A percentile compares a stretch with the other conserved stretches of the same genome.
Evolutionary conservation across 1,284 basidiomycete genomes (phyloP).

Genomic region (Cryptococcus sp.): DNA sequence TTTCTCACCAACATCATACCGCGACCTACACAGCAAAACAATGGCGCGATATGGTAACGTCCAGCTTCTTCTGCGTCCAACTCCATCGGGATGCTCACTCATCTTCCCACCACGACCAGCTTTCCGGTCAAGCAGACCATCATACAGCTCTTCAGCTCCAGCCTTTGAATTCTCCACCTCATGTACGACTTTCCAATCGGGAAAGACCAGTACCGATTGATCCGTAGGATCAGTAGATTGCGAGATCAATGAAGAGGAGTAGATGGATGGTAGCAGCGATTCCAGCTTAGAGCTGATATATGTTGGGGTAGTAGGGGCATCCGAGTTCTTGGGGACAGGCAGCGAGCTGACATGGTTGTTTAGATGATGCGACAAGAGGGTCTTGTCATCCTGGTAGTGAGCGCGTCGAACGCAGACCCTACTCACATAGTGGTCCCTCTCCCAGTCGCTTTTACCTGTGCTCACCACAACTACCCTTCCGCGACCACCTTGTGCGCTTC

Average conservation of each 20-base stretch:
- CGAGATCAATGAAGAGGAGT: conserved; percentile 76
- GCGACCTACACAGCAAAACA: conserved; percentile 69
- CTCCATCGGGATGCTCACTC: conserved; percentile 43
- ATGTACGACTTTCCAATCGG: conserved; percentile 77
- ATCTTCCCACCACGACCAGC: conserved; percentile 40
- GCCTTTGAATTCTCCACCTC: conserved; percentile 60
- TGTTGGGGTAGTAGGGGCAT: conserved; percentile 30
- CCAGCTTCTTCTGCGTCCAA: conserved; percentile 52
- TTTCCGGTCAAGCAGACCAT: conserved; percentile 58
- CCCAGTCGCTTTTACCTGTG: conserved; percentile 83
- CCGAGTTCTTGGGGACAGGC: conserved; percentile 2
- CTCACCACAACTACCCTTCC: conserved; percentile 79
- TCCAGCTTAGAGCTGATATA: conserved; percentile 24
- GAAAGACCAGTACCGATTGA: conserved; percentile 73
- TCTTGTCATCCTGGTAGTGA: conserved; percentile 16
- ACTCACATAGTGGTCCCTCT: conserved; percentile 60
- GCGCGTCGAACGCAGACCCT: background rate
- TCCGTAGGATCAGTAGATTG: conserved; percentile 63
- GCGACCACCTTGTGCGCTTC: conserved; percentile 72
- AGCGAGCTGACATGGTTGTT: conserved; percentile 14
- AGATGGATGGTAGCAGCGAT: conserved; percentile 47
- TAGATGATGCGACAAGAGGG: conserved; percentile 21
- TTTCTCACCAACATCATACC: background rate
- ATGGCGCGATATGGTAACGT: conserved; percentile 67
- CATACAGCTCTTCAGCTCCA: conserved; percentile 68